phyloP scores from a whole-genome alignment of 176 grass and related monocot species.

The Rhipidocladum racemiflorum region DNA sequence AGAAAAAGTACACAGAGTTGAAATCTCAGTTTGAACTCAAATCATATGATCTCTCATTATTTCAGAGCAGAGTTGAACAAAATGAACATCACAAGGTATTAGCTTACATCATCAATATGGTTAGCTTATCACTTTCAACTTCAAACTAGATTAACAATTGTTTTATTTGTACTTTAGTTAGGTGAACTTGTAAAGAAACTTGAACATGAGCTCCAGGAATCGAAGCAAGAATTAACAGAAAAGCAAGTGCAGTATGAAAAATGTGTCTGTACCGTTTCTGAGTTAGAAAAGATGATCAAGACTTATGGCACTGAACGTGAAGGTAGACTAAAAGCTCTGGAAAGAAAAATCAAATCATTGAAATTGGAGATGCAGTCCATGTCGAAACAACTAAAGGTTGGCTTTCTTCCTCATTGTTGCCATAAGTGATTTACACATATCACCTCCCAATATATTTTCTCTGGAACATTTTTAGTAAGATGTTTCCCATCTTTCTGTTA shows the following conservation, averaged over 20 bases:
- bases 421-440: not conserved
- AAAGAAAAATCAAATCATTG: constrained; percentile 75
- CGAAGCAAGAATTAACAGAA: constrained; percentile 58
- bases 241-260: constrained; percentile 63
- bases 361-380: constrained; percentile 89
- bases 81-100: constrained; percentile 98
- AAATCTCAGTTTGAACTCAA: constrained; percentile 94
- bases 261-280: constrained; percentile 60
- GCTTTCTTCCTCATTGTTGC: constrained; percentile 28
- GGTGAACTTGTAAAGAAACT: constrained; percentile 84
- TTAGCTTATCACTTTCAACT: constrained; percentile 5
- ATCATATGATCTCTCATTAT: constrained; percentile 90
- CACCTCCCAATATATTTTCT: not conserved
- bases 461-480: not conserved
- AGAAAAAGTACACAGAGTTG: constrained; percentile 59
- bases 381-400: constrained; percentile 86
- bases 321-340: constrained; percentile 78
- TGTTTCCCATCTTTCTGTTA: not conserved
- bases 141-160: constrained; percentile 3
- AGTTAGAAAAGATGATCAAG: constrained; percentile 70
- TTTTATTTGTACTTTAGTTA: constrained; percentile 54
- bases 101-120: constrained; percentile 16
- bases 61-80: constrained; percentile 88
- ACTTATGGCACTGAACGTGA: constrained; percentile 81
- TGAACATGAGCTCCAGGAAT: constrained; percentile 74